Evolutionary conservation across 2,329 filamentous ascomycete species (phyloP).

Genomic region (Fusarium sp.): DNA sequence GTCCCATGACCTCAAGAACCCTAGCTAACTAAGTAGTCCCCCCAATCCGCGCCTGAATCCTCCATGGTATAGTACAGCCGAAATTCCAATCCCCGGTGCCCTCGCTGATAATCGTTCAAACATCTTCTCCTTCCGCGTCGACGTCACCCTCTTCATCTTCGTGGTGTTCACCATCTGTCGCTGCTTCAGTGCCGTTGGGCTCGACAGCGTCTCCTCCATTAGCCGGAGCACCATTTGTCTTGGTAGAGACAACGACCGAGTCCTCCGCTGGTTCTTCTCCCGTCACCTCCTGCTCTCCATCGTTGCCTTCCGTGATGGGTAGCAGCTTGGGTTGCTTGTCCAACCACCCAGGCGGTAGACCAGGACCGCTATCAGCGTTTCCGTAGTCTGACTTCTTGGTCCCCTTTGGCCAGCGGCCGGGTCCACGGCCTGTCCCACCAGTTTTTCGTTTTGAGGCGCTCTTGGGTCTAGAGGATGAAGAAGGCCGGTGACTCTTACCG

Average conservation of each 20-base stretch:
- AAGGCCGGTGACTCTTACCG: constrained; percentile 44
- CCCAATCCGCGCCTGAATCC: constrained; percentile 24
- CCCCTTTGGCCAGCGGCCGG: constrained; percentile 75
- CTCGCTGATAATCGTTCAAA: constrained; percentile 35
- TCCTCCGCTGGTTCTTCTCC: constrained; percentile 45
- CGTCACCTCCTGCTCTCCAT: constrained; percentile 19
- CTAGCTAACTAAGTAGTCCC: constrained; percentile 7
- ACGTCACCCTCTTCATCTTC: constrained; percentile 43
- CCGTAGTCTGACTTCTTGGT: constrained; percentile 77
- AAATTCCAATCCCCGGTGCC: constrained; percentile 12
- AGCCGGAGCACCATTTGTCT: constrained; percentile 33
- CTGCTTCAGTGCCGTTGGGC: constrained; percentile 23
- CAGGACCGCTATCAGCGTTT: constrained; percentile 73
- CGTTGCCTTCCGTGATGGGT: constrained; percentile 28
- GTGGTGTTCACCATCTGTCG: constrained; percentile 21
- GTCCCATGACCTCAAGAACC: constrained; percentile 6
- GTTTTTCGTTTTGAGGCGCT: constrained; percentile 60
- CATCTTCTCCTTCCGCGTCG: constrained; percentile 51
- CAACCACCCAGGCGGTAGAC: constrained; percentile 69
- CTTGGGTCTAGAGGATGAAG: constrained; percentile 51
- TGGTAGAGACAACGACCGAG: constrained; percentile 48
- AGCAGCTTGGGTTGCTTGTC: constrained; percentile 45
- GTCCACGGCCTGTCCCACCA: constrained; percentile 73
- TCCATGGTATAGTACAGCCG: constrained; percentile 38
- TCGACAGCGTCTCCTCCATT: constrained; percentile 28